Evolutionary conservation across 2,329 filamentous ascomycete genomes (phyloP).

Genomic region (Cyphellophora europaea): DNA sequence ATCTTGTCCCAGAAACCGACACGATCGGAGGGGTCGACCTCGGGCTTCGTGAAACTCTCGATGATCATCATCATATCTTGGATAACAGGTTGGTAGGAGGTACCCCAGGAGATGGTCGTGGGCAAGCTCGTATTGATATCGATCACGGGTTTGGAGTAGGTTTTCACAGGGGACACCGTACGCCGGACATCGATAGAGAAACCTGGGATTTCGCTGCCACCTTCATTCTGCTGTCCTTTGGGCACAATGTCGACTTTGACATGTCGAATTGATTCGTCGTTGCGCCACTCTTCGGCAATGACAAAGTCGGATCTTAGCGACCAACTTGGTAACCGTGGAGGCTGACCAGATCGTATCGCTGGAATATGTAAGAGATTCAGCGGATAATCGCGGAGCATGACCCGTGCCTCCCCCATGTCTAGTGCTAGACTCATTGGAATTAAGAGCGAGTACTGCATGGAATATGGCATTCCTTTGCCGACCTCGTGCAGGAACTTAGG

Average conservation of each 20-base stretch:
- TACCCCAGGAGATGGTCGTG: constrained; percentile 92
- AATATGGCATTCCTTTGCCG: constrained; percentile 91
- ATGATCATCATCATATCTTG: constrained; percentile 99
- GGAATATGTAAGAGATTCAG: constrained; percentile 87
- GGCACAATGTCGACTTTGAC: constrained; percentile 80
- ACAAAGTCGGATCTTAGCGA: constrained; percentile 87
- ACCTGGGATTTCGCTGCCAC: constrained; percentile 49
- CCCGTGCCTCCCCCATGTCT: constrained; percentile 78
- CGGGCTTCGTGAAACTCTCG: constrained; percentile 93
- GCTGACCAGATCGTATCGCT: constrained; percentile 67
- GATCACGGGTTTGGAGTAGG: constrained; percentile 83
- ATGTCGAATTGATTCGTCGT: constrained; percentile 67
- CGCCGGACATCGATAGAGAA: constrained; percentile 81
- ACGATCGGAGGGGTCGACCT: constrained; percentile 82
- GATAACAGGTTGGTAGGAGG: constrained; percentile 93
- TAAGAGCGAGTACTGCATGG: constrained; percentile 83
- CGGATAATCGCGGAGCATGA: constrained; percentile 88
- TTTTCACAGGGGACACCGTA: constrained; percentile 91
- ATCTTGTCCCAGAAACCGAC: constrained; percentile 99
- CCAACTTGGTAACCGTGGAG: constrained; percentile 68
- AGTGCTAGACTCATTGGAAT: constrained; percentile 84
- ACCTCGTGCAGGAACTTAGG: constrained; percentile 78
- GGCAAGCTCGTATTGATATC: constrained; percentile 90
- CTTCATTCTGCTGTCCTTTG: constrained; percentile 45
- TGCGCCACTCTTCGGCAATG: constrained; percentile 85